phyloP scores from a whole-genome alignment of 768 basidiomycete genomes.

The Leccinum imitatum region DNA sequence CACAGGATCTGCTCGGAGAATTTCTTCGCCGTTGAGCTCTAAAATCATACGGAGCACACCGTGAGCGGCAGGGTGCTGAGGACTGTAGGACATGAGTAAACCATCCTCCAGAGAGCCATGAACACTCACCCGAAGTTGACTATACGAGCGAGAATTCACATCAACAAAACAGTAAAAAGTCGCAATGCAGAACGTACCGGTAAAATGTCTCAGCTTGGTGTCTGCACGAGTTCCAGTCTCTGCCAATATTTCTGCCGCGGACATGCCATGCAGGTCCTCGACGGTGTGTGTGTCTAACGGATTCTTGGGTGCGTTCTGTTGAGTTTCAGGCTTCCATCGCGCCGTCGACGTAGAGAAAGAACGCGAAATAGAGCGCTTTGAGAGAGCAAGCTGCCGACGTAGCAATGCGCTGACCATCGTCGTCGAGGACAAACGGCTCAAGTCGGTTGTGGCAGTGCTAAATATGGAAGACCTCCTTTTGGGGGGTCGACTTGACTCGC shows the following conservation, averaged over 20 bases:
- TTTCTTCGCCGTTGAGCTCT: conserved; percentile 96
- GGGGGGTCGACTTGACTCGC: conserved; percentile 23
- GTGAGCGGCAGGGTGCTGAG: conserved; percentile 98
- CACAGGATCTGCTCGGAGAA: conserved; percentile 82
- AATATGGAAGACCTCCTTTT: conserved; percentile 15
- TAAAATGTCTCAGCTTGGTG: conserved; percentile 88
- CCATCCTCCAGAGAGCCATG: neutral
- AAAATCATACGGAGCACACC: conserved; percentile 97
- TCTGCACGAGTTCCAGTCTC: conserved; percentile 73
- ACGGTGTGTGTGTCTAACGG: conserved; percentile 70
- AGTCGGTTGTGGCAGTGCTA: conserved; percentile 30
- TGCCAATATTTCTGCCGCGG: conserved; percentile 74
- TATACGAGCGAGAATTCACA: conserved; percentile 31
- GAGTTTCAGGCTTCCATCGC: conserved; percentile 22
- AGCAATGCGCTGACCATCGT: conserved; percentile 67
- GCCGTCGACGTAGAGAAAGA: conserved; percentile 26
- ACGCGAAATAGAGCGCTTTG: conserved; percentile 30
- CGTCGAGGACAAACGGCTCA: conserved; percentile 27
- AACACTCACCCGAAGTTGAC: conserved; percentile 85
- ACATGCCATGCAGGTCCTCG: conserved; percentile 82
- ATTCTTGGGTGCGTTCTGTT: conserved; percentile 38
- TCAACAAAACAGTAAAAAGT: conserved; percentile 4
- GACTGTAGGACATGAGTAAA: conserved; percentile 30
- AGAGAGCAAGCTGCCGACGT: conserved; percentile 52
- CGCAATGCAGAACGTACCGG: conserved; percentile 51